Percentiles rank a stretch among this genome's conserved stretches.
Evolutionary conservation across 2,329 filamentous ascomycete genomes (phyloP).

Genomic region (Colletotrichum incanum): DNA sequence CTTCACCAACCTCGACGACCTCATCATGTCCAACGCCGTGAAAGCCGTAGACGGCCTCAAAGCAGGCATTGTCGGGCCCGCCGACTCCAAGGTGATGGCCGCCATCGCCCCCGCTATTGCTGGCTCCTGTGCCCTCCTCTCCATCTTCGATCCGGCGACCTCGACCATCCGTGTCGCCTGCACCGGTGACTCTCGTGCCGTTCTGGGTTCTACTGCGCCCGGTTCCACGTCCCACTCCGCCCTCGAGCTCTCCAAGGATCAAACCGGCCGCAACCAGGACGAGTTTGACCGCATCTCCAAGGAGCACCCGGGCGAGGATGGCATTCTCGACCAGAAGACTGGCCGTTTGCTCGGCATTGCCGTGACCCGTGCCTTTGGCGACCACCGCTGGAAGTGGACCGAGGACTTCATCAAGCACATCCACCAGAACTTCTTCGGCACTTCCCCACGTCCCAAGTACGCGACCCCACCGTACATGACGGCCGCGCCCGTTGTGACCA

Average conservation of each 20-base stretch:
- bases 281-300: constrained; percentile 70
- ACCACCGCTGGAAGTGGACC: constrained; percentile 78
- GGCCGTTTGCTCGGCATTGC: constrained; percentile 75
- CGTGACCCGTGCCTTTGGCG: constrained; percentile 78
- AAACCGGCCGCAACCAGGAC: constrained; percentile 74
- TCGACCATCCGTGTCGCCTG: constrained; percentile 74
- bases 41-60: constrained; percentile 50
- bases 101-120: constrained; percentile 55
- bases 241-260: constrained; percentile 73
- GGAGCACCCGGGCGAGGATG: constrained; percentile 75
- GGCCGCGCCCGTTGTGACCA: constrained; percentile 76
- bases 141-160: constrained; percentile 71
- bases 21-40: constrained; percentile 62
- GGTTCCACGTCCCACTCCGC: constrained; percentile 62
- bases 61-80: constrained; percentile 45
- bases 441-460: constrained; percentile 59
- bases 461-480: constrained; percentile 78
- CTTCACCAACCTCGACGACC: constrained; percentile 71
- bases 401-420: constrained; percentile 29
- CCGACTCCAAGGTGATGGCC: constrained; percentile 30
- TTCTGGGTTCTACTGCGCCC: constrained; percentile 66
- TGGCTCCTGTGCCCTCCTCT: constrained; percentile 76
- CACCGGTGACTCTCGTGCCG: constrained; percentile 78
- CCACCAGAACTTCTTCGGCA: constrained; percentile 61
- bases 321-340: constrained; percentile 62